Conservation (phyloP, 169 alveolate genomes). For the Cryptosporidium sp. region DNA sequence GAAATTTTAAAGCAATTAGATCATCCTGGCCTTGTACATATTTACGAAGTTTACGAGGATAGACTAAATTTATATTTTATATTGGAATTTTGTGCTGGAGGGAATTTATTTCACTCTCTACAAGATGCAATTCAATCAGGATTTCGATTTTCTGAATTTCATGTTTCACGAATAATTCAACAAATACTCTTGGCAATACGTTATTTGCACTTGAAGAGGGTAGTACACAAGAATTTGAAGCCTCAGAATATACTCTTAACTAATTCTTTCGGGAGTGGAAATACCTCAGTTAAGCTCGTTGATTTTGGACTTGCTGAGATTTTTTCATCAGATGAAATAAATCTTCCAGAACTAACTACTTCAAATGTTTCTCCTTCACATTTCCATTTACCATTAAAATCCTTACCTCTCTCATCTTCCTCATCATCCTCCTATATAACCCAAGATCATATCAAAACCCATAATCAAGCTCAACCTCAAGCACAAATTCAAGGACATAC, state of each 20-base stretch:
- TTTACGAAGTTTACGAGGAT: constrained; percentile 82
- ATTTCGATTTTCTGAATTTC: constrained; percentile 79
- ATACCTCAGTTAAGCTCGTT: constrained; percentile 83
- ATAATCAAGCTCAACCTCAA: not conserved
- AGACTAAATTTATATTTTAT: constrained; percentile 79
- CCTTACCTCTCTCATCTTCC: not conserved
- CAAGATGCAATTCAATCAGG: constrained; percentile 76
- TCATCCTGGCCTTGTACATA: constrained; percentile 82
- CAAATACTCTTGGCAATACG: constrained; percentile 82
- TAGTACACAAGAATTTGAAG: constrained; percentile 83
- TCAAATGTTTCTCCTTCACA: not conserved
- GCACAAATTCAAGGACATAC: not conserved
- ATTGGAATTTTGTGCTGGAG: constrained; percentile 83
- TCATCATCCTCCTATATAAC: not conserved
- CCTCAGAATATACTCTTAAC: constrained; percentile 75
- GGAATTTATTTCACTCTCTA: constrained; percentile 76
- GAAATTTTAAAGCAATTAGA: constrained; percentile 78
- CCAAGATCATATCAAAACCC: not conserved
- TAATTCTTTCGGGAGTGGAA: constrained; percentile 61
- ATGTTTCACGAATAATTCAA: constrained; percentile 81
- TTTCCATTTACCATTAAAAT: not conserved
- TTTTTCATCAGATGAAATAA: not conserved
- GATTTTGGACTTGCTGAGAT: constrained; percentile 89
- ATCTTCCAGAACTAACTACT: not conserved
- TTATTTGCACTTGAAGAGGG: constrained; percentile 82